These are phyloP conservation scores for Magnolia kwangsiensis DNA, from an alignment of 164 flowering plant genomes.

Conservation along the genomic window DNA sequence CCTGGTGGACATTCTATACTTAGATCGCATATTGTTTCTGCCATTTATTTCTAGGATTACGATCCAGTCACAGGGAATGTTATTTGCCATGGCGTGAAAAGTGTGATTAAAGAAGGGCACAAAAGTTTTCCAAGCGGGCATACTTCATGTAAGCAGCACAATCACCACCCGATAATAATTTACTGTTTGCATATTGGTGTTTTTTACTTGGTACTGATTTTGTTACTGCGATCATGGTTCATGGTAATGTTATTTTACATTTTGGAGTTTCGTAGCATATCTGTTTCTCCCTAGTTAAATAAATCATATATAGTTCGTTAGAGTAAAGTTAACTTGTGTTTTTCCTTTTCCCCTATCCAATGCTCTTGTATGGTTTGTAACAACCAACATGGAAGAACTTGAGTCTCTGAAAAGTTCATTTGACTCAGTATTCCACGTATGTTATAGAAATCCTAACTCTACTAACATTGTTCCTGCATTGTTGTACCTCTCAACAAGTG, in stretches of 20 bases:
- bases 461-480: background rate
- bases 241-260: background rate
- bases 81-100: conserved; percentile 56
- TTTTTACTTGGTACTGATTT: background rate
- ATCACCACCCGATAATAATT: background rate
- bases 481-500: too few relatives aligned
- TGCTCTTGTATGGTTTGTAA: background rate
- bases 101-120: conserved; percentile 80
- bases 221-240: background rate
- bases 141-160: conserved; percentile 65
- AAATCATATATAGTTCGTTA: background rate
- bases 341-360: background rate
- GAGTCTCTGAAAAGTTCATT: background rate
- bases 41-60: conserved; percentile 4
- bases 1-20: background rate
- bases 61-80: conserved; percentile 38
- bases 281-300: background rate
- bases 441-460: background rate
- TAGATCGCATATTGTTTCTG: background rate
- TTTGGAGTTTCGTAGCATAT: background rate
- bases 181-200: background rate
- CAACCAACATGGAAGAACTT: background rate
- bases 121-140: conserved; percentile 96
- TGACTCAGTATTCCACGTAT: background rate
- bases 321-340: background rate